Evolutionary conservation across 1,284 basidiomycete species (phyloP), one percentile per base, ranked within the genome.

Genomic region (Schizophyllum amplum): DNA sequence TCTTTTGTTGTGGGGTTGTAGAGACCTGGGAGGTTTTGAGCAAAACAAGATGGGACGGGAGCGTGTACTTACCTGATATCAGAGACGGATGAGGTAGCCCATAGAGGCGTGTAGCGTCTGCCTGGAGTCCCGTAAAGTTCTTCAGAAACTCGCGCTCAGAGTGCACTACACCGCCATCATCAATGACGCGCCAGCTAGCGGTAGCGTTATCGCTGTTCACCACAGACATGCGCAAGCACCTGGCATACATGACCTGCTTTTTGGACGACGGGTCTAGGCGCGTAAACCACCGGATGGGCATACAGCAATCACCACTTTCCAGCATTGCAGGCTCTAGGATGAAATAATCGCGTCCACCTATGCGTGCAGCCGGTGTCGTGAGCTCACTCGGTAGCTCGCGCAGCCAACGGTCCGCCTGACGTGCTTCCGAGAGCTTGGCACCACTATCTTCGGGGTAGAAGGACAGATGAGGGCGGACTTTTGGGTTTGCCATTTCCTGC

Each of bases 401-500:
- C 1, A 59, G 60, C 71, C 72, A 73, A 1, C 64, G 62, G 11
- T 54, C 11, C 0, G 59, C 69, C 51, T 72, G 68, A 5, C 61
- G 57, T 6, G 65, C 64, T 49, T 71, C 65, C 1, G 51, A 47
- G 0, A 72, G 55, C 1, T 52, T 55, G 1, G 27, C 22, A 3
- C 62, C 61, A 54, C 52, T 61, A 59, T 73, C 70, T 55, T 73
- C 67, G 1, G 70, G 67, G 56, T 68, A 69, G 53, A 69, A 68
- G 5, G 51, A 51, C 1, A 74, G 63, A 27, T 67, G 60, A 0
- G 59, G 59, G 1, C 66, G 63, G 1, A 73, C 64, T 24, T 26
- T 26, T 1, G 66, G 67, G 53, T 69, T 69, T 1, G 69, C 61
- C 61, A 72, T 65, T 57, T 74, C 69, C 71, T 73, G 53, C 24